These are phyloP conservation scores for Aspergillus fumigatiaffinis DNA, from an alignment of 2,329 filamentous ascomycete species.

Conservation along the genomic window DNA sequence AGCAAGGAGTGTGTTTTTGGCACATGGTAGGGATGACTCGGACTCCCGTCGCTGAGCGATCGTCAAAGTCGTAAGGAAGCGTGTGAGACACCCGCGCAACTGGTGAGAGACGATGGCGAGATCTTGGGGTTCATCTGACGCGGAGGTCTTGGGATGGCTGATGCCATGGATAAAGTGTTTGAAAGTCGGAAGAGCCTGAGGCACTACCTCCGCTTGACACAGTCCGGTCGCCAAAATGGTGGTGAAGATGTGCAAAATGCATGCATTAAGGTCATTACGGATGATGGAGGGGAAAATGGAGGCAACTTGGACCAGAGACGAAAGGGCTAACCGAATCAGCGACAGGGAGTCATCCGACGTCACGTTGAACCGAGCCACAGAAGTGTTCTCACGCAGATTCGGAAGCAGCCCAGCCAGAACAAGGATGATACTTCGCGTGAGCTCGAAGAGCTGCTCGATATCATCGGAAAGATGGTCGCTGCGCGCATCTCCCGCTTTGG, in stretches of 20 bases:
- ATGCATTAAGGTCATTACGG: slow-evolving; percentile 91
- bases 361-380: slow-evolving; percentile 67
- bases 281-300: slow-evolving; percentile 96
- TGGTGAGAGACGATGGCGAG: slow-evolving; percentile 59
- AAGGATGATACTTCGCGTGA: slow-evolving; percentile 92
- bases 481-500: slow-evolving; percentile 62
- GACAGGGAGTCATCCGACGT: slow-evolving; percentile 77
- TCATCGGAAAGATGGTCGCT: slow-evolving; percentile 87
- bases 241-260: slow-evolving; percentile 93
- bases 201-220: slow-evolving; percentile 85
- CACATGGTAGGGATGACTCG: slow-evolving; percentile 75
- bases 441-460: slow-evolving; percentile 94
- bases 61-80: slow-evolving; percentile 69
- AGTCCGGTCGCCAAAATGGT: slow-evolving; percentile 83
- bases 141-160: slow-evolving; percentile 36
- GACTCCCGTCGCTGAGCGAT: slow-evolving; percentile 50
- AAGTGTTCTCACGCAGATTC: slow-evolving; percentile 55
- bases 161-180: slow-evolving; percentile 84
- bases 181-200: slow-evolving; percentile 83
- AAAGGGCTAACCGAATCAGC: slow-evolving; percentile 74
- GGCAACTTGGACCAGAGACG: slow-evolving; percentile 87
- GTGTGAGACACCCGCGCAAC: slow-evolving; percentile 74
- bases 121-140: slow-evolving; percentile 26
- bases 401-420: slow-evolving; percentile 85
- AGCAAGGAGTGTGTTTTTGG: slow-evolving; percentile 88